phyloP scores from a whole-genome alignment of 768 basidiomycete species.

The Galerina sulciceps region DNA sequence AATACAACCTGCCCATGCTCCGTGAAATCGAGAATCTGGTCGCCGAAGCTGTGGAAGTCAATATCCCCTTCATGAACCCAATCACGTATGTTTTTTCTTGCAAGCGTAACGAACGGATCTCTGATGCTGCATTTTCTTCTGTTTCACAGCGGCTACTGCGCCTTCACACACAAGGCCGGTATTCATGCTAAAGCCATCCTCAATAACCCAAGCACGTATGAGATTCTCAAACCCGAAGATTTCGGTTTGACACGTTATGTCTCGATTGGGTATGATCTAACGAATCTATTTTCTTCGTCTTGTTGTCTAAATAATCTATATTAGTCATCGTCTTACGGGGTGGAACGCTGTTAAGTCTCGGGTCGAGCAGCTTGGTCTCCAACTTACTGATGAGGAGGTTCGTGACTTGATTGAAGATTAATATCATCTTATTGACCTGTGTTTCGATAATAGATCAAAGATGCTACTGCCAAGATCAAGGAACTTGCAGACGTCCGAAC shows the following conservation, averaged over 20 bases:
- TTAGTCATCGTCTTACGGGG: conserved; percentile 90
- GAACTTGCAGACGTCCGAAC: conserved; percentile 98
- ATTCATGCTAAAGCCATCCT: conserved; percentile 99
- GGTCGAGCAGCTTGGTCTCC: conserved; percentile 94
- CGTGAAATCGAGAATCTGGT: conserved; percentile 99
- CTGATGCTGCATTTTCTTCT: conserved; percentile 8
- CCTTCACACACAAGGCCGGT: conserved; percentile 99
- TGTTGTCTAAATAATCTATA: background rate
- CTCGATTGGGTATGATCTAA: conserved; percentile 77
- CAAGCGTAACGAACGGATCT: background rate
- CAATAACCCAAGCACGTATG: conserved; percentile 99
- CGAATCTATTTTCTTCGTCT: background rate
- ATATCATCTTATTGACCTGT: background rate
- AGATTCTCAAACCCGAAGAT: conserved; percentile 98
- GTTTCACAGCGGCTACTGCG: conserved; percentile 86
- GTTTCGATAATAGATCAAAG: conserved; percentile 73
- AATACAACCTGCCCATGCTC: conserved; percentile 97
- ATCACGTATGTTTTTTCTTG: conserved; percentile 64
- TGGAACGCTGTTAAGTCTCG: conserved; percentile 99
- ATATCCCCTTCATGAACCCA: conserved; percentile 96
- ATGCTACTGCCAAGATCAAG: conserved; percentile 99
- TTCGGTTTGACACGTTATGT: conserved; percentile 98
- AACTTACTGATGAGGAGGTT: conserved; percentile 88
- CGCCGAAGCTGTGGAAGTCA: conserved; percentile 97
- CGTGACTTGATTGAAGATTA: conserved; percentile 12